Conservation (phyloP, 495 filamentous ascomycete species). For the Rhizodiscina lignyota region DNA sequence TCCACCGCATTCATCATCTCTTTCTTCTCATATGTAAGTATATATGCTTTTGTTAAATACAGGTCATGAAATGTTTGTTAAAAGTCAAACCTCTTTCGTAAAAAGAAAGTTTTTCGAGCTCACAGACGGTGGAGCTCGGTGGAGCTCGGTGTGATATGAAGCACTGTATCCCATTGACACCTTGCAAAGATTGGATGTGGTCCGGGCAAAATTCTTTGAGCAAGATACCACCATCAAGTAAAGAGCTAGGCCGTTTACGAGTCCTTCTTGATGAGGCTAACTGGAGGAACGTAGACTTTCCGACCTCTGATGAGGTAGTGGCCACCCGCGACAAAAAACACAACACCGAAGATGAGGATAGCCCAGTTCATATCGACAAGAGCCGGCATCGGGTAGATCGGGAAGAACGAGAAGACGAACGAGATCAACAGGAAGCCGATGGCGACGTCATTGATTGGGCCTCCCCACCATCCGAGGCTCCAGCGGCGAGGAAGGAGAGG, state of each 20-base stretch:
- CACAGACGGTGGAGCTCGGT: too few relatives aligned
- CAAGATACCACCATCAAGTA: too few relatives aligned
- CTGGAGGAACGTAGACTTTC: conserved; percentile 15
- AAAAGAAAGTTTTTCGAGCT: too few relatives aligned
- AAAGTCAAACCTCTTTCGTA: too few relatives aligned
- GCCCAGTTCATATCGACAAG: conserved; percentile 16
- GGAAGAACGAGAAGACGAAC: conserved; percentile 15
- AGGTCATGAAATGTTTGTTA: too few relatives aligned
- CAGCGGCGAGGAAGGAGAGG: conserved; percentile 10
- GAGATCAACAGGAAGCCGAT: conserved; percentile 9
- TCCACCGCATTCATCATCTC: too few relatives aligned
- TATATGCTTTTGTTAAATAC: too few relatives aligned
- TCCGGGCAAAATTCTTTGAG: too few relatives aligned
- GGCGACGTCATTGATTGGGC: conserved; percentile 12
- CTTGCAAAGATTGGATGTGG: too few relatives aligned
- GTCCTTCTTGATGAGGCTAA: conserved; percentile 16
- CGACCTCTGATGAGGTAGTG: conserved; percentile 13
- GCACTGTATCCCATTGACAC: too few relatives aligned
- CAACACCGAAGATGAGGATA: conserved; percentile 13
- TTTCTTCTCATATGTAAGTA: too few relatives aligned
- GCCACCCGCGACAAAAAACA: conserved; percentile 10
- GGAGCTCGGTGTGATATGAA: too few relatives aligned
- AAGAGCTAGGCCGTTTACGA: conserved; percentile 2
- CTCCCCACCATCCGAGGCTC: conserved; percentile 7
- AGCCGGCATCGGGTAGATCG: conserved; percentile 6